Base-by-base conservation (phyloP, 352 stramenopile genomes). In the Saprolegnia parasitica region DNA sequence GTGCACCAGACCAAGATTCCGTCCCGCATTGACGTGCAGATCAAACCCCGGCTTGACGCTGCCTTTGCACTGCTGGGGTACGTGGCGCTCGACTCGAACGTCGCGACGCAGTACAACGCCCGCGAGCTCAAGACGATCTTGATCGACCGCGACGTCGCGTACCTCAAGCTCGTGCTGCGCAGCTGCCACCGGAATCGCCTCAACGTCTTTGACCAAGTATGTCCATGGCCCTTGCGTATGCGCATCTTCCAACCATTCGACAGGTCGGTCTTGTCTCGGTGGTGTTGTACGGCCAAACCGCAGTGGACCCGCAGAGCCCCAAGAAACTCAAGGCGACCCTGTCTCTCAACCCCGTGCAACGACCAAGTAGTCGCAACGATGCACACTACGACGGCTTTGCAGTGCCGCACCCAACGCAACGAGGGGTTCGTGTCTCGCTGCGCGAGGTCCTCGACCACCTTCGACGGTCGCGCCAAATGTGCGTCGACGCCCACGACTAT, bases 121-220 rank as follows among this genome's bases (percentile, higher is more conserved):
- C 75, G 81, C n/a, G 81, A 89, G 45, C 74, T 87, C 49, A 84
- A 87, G 72, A 76, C 77, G 40, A 73, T 89, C 5, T 67, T 71
- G 5, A 58, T 87, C 1, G 73, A 65, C 18, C 18, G 49, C 0
- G 68, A 68, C 26, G 50, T 83, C 32, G 76, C 75, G 23, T 74
- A 78, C 2, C 58, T 89, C 37, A 73, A 76, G 35, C 68, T 89
- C 26, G 63, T 83, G 23, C 39, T 89, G 18, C 81, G 84, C 50
- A 54, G 68, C 3, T 84, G 78, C 60, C 76, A 89, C 64, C 46
- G 74, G 15, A 76, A 83, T 61, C 56, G 32, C 20, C 46, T 62
- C 13, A 89, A 89, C 32, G 32, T 84, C 1, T 89, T 83, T 56
- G 77, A 82, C 58, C 81, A 89, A 70, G 78, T 89, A 32, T 75